A percentile compares a stretch with the other conserved stretches of the same genome.
These are phyloP conservation scores for Pythium aquatile DNA, from an alignment of 352 stramenopile species.

Conservation along the genomic window DNA sequence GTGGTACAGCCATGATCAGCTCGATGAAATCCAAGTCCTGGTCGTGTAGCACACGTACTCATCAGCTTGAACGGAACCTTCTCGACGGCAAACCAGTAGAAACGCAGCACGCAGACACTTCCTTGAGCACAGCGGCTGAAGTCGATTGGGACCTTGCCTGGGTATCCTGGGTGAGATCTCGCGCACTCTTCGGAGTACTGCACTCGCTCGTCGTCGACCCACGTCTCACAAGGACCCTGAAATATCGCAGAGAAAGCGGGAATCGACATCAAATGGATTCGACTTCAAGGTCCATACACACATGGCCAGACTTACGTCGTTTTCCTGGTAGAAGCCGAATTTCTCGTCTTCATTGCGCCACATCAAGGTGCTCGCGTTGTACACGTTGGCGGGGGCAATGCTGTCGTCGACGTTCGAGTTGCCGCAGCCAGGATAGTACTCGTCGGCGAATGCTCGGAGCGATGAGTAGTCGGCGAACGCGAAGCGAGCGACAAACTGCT, in stretches of 20 bases:
- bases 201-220: conserved; percentile 21
- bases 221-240: conserved; percentile 28
- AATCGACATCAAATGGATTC: background rate
- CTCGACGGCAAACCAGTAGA: conserved; percentile 28
- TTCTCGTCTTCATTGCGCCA: conserved; percentile 27
- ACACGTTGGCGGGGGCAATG: conserved; percentile 16
- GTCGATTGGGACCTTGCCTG: conserved; percentile 29
- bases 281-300: background rate
- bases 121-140: conserved; percentile 19
- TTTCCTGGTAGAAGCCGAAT: conserved; percentile 11
- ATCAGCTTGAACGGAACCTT: conserved; percentile 20
- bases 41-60: conserved; percentile 4
- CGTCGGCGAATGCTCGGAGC: conserved; percentile 20
- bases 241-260: conserved; percentile 11
- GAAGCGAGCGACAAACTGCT: conserved; percentile 11
- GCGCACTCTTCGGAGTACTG: conserved; percentile 14
- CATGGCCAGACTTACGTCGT: background rate
- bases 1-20: background rate
- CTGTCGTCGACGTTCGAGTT: conserved; percentile 11
- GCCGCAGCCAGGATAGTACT: conserved; percentile 12
- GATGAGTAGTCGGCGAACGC: conserved; percentile 18
- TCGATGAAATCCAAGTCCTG: background rate
- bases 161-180: conserved; percentile 26
- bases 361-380: conserved; percentile 10
- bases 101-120: conserved; percentile 18